These are phyloP conservation scores for Trichophyton equinum DNA, from an alignment of 2,329 filamentous ascomycete genomes.

Conservation along the genomic window DNA sequence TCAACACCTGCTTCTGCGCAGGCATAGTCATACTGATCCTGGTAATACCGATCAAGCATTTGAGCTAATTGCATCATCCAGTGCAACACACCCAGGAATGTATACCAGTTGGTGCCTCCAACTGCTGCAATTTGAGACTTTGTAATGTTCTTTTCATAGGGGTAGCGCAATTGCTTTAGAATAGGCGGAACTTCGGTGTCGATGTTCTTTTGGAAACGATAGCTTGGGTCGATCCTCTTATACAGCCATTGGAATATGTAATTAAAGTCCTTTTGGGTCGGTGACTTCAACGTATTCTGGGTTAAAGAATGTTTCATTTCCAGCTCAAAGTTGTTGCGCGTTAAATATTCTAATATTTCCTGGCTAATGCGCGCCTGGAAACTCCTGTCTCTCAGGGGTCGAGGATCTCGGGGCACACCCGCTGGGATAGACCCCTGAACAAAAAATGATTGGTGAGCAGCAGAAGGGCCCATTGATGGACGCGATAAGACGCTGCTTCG, in stretches of 20 bases:
- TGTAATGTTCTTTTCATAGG: constrained; percentile 87
- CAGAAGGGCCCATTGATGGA: constrained; percentile 55
- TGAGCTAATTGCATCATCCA: constrained; percentile 98
- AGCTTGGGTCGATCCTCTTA: constrained; percentile 84
- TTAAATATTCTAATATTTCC: constrained; percentile 82
- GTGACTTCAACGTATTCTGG: constrained; percentile 80
- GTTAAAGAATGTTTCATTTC: constrained; percentile 94
- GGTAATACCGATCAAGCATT: constrained; percentile 75
- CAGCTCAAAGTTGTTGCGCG: constrained; percentile 90
- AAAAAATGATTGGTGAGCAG: constrained; percentile 85
- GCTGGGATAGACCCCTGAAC: constrained; percentile 70
- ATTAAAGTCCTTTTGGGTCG: constrained; percentile 97
- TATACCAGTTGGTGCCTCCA: constrained; percentile 92
- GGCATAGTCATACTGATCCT: constrained; percentile 75
- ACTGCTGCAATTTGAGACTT: constrained; percentile 93
- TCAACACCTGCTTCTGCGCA: constrained; percentile 81
- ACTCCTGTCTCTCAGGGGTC: constrained; percentile 67
- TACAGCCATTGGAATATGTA: constrained; percentile 98
- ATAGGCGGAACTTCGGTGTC: constrained; percentile 90
- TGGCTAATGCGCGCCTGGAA: constrained; percentile 75
- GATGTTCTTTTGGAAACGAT: constrained; percentile 86
- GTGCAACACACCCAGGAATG: constrained; percentile 82
- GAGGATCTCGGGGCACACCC: constrained; percentile 72
- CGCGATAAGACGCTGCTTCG: constrained; percentile 75
- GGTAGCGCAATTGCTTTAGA: constrained; percentile 85